Evolutionary conservation across 805 yeast species (phyloP), one percentile per base, ranked within the genome.

Genomic region (Geotrichum ghanense): DNA sequence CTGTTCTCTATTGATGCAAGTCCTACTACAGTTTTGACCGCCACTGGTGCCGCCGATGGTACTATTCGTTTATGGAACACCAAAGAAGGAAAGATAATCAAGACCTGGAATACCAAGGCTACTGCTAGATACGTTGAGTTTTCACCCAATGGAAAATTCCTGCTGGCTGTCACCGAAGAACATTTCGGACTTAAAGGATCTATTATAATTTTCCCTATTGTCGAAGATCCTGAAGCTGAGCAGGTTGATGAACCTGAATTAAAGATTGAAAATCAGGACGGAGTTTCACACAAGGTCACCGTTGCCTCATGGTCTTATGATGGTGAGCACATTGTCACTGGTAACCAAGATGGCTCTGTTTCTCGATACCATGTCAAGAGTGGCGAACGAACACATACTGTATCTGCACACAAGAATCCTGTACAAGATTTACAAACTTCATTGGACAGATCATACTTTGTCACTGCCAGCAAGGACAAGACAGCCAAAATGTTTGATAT

Each of bases 111-210:
- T 37, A 73, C 81, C 50, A 78, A 78, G 50, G 80, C 95, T 25
- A 95, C 97, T n/a, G 92, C 83, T 41, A 85, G 90, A 70, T 76
- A 89, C 64, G 95, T 87, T 45, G 88, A 86, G 61, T 85, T 92
- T 59, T 75, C 83, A 34, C 85, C 90, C 46, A 80, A 79, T 56
- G 82, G 81, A 54, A 67, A 70, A 48, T 74, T 73, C 64, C 69
- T 87, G 48, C 72, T 88, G 55, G 81, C 84, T 14, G 79, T 92
- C 34, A 79, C 92, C 31, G 97, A 89, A 65, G 85, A 84, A 60
- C 95, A 86, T 56, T 88, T 90, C 95, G 95, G 95, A 44, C 77
- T 76, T 63, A 72, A 71, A 46, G 95, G 97, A 63, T 74, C 86
- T 40, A 76, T 92, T 47, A 68, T 77, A 49, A 70, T 89, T 23